A percentile compares a stretch with the other conserved stretches of the same genome.
These are phyloP conservation scores for Cyberlindnera samutprakarnensis DNA, from an alignment of 805 yeast species.

Conservation along the genomic window DNA sequence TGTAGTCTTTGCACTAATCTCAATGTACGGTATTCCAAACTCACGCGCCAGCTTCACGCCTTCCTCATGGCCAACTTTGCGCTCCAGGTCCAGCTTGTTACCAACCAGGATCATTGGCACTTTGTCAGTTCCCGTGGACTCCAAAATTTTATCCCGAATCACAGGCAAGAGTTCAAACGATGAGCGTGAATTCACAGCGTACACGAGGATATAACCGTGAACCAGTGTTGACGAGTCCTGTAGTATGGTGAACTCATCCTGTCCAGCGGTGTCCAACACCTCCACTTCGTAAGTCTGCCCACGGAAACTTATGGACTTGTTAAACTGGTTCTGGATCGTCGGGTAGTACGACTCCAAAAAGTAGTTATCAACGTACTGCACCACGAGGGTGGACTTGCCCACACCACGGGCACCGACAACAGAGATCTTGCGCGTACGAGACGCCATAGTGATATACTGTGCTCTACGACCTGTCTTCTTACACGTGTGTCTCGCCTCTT, in stretches of 20 bases:
- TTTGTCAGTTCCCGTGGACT: conserved; percentile 53
- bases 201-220: conserved; percentile 77
- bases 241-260: conserved; percentile 79
- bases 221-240: conserved; percentile 64
- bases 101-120: conserved; percentile 80
- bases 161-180: conserved; percentile 71
- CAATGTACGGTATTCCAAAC: conserved; percentile 64
- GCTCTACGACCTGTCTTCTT: too few species aligned
- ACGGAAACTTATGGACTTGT: conserved; percentile 58
- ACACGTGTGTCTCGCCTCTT: too few species aligned
- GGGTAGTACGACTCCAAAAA: conserved; percentile 88
- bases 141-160: conserved; percentile 78
- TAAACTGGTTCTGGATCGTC: conserved; percentile 80
- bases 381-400: conserved; percentile 80
- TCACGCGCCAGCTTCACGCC: conserved; percentile 55
- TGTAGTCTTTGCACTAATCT: conserved; percentile 74
- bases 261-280: conserved; percentile 89
- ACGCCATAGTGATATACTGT: too few species aligned
- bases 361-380: conserved; percentile 80
- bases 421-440: conserved; percentile 61
- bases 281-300: conserved; percentile 76
- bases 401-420: conserved; percentile 85
- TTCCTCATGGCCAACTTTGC: conserved; percentile 57
- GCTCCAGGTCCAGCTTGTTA: conserved; percentile 63
- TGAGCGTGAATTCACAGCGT: conserved; percentile 70